Evolutionary conservation across 129 eudicot genomes (phyloP), one percentile per base, ranked within the genome.

Genomic region (Ambrosia artemisiifolia): DNA sequence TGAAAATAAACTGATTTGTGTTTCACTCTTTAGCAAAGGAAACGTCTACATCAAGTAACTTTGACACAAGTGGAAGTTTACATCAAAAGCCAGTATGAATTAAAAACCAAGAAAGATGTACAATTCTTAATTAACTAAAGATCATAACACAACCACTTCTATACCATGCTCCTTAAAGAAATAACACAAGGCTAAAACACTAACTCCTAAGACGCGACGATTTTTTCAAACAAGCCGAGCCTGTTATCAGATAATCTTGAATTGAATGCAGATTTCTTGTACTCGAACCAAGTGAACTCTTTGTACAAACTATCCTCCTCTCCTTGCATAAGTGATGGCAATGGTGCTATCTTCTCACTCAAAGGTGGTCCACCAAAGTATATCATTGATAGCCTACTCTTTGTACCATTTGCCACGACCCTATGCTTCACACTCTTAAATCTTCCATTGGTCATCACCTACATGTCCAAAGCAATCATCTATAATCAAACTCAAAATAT

Each of bases 381-480:
- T 17, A 91, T 91, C 97, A 91, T 91, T 49, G 97, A 91, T 24
- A 91, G 62, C 78, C 97, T 85, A 66, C 96, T 83, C 82, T 84
- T 84, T 19, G 48, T 59, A 70, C 92, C 83, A 67, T 88, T 84
- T 54, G 96, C 88, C 79, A 91, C 78, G 56, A 91, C 97, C 82
- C 97, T 86, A 73, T 91, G 97, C 69, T 78, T 80, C 62, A 91
- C 96, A 61, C 97, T 91, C 79, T 88, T 91, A 48, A 91, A 91
- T 81, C 88, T 84, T 68, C 97, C 97, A 73, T 91, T 91, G 1
- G 97, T 91, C 97, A 91, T 84, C 6, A 91, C 97, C 97, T 91
- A 85, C 76, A 64, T n/a, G 6, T 66, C 57, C 48, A 64, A 72
- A 51, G 36, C 49, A 57, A 68, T 7, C 57, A 60, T 30, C 63